Conservation (phyloP, 225 moss, liverwort and hornwort genomes). For the Bryum argenteum region DNA sequence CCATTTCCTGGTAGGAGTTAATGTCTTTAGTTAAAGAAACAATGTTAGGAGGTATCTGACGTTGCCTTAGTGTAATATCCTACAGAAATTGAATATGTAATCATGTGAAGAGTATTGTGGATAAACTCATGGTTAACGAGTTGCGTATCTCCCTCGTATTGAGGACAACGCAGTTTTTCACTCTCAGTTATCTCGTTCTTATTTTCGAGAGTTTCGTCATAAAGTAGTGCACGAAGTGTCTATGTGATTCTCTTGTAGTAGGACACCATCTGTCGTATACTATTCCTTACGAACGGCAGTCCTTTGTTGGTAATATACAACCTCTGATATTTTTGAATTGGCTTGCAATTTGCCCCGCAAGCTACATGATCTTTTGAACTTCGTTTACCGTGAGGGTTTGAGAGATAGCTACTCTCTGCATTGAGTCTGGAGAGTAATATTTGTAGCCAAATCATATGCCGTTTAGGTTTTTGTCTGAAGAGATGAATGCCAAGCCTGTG, state of each 20-base stretch:
- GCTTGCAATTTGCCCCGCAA: background rate
- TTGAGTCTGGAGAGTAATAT: background rate
- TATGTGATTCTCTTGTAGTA: background rate
- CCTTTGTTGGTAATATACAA: background rate
- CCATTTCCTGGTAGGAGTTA: slow-evolving; percentile 4
- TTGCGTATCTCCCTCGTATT: background rate
- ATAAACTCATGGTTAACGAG: background rate
- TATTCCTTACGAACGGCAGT: background rate
- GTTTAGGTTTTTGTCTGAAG: background rate
- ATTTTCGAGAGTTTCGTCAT: background rate
- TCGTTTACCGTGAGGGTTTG: background rate
- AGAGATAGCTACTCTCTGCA: background rate
- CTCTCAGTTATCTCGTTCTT: background rate
- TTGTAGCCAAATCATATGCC: background rate
- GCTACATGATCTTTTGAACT: background rate
- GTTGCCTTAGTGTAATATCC: background rate
- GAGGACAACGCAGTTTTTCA: background rate
- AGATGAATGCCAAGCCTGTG: background rate
- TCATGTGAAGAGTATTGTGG: background rate
- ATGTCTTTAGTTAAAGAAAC: background rate
- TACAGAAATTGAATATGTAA: background rate
- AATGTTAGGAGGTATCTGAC: background rate
- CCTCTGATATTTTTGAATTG: background rate
- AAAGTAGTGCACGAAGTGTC: background rate
- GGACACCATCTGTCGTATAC: background rate